phyloP scores from a whole-genome alignment of 352 stramenopile genomes.

The Phytophthora sojae region DNA sequence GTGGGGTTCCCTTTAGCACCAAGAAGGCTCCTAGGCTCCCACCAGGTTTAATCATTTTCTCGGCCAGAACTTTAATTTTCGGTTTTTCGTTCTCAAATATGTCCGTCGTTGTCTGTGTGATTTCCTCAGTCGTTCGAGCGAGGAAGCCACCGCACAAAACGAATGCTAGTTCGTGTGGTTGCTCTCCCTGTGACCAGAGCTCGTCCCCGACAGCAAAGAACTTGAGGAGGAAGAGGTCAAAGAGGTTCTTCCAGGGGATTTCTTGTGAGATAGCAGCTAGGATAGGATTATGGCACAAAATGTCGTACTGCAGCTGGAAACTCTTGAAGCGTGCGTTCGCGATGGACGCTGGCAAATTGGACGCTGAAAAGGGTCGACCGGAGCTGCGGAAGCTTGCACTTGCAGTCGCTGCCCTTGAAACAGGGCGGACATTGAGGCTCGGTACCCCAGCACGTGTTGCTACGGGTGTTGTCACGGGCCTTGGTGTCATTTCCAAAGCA shows the following conservation, averaged over 20 bases:
- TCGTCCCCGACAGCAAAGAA: constrained; percentile 60
- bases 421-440: constrained; percentile 5
- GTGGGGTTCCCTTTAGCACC: constrained; percentile 37
- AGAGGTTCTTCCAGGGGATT: constrained; percentile 69
- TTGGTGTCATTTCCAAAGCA: constrained; percentile 8
- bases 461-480: constrained; percentile 27
- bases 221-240: constrained; percentile 64
- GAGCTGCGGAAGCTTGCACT: constrained; percentile 24
- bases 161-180: constrained; percentile 55
- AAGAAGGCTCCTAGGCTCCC: constrained; percentile 40
- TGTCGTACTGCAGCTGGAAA: constrained; percentile 65
- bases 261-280: constrained; percentile 51
- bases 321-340: constrained; percentile 60
- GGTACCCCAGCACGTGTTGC: neutral
- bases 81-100: constrained; percentile 25
- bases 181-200: constrained; percentile 46
- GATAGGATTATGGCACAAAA: constrained; percentile 56
- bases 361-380: constrained; percentile 53
- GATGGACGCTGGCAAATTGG: constrained; percentile 53
- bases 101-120: constrained; percentile 1
- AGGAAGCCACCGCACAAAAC: constrained; percentile 66
- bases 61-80: constrained; percentile 33
- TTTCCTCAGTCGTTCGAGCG: constrained; percentile 30
- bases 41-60: constrained; percentile 59
- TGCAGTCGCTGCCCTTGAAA: constrained; percentile 11